A percentile compares a stretch with the other conserved stretches of the same genome.
These are phyloP conservation scores for Botryotinia globosa DNA, from an alignment of 2,329 filamentous ascomycete genomes.

Conservation along the genomic window DNA sequence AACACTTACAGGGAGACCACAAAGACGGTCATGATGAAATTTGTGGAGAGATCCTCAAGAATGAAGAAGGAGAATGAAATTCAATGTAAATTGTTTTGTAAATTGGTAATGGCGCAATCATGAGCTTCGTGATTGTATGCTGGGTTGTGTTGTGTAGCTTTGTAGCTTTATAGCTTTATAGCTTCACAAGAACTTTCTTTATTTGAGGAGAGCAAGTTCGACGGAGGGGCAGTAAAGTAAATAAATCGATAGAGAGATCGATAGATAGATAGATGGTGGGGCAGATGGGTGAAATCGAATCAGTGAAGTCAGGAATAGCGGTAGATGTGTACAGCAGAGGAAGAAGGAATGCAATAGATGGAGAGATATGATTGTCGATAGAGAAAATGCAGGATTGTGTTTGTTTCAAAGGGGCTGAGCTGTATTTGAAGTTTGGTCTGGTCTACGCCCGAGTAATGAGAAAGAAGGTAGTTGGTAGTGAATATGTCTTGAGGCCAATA, in stretches of 20 bases:
- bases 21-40: slow-evolving; percentile 54
- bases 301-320: neutral
- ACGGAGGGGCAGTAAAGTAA: slow-evolving; percentile 11
- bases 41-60: slow-evolving; percentile 17
- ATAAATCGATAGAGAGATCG: neutral
- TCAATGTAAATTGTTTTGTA: neutral
- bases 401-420: neutral
- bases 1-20: slow-evolving; percentile 55
- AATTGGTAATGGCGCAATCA: slow-evolving; percentile 17
- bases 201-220: neutral
- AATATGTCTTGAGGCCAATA: neutral
- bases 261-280: neutral
- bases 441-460: neutral
- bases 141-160: neutral
- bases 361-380: neutral
- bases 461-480: neutral
- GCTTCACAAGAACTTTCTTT: neutral
- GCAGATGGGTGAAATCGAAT: neutral
- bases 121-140: slow-evolving; percentile 6
- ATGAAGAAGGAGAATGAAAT: slow-evolving; percentile 10
- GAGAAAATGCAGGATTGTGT: neutral
- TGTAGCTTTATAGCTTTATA: neutral
- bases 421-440: slow-evolving; percentile 2
- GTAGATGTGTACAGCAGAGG: neutral
- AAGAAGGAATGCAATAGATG: neutral